Conservation (phyloP, 2,329 filamentous ascomycete genomes). For the Aspergillus phoenicis region DNA sequence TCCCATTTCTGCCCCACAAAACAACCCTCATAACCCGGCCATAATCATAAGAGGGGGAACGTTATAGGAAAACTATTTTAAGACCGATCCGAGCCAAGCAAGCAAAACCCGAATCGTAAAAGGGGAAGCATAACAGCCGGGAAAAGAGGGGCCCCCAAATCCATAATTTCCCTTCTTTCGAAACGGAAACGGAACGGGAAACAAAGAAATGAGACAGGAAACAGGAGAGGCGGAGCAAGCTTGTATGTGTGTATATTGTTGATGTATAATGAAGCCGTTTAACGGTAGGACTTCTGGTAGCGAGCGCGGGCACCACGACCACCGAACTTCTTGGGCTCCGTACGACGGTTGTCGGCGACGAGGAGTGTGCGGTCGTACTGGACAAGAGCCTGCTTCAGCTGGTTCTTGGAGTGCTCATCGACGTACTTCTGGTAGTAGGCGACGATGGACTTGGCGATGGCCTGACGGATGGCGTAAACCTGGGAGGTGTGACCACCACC, state of each 20-base stretch:
- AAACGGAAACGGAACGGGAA: no score
- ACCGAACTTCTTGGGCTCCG: slow-evolving; percentile 94
- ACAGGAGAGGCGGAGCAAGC: slow-evolving; percentile 21
- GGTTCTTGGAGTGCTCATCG: slow-evolving; percentile 99
- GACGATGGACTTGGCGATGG: slow-evolving; percentile 95
- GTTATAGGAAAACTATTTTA: slow-evolving; percentile 13
- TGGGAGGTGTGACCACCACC: slow-evolving; percentile 98
- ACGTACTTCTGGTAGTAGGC: slow-evolving; percentile 99
- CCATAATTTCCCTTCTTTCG: no score
- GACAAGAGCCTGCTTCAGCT: slow-evolving; percentile 94
- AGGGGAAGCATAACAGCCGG: background rate
- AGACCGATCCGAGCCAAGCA: slow-evolving; percentile 4
- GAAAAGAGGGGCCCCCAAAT: no score
- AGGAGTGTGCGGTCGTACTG: slow-evolving; percentile 96
- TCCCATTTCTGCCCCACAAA: slow-evolving; percentile 5
- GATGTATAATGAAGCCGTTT: slow-evolving; percentile 47
- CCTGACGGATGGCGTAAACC: slow-evolving; percentile 98
- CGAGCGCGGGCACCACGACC: slow-evolving; percentile 88
- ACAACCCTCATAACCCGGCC: background rate
- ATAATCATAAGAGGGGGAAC: background rate
- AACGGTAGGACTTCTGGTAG: slow-evolving; percentile 99
- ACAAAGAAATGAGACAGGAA: slow-evolving; percentile 9
- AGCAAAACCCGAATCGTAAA: slow-evolving; percentile 9
- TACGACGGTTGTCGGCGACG: slow-evolving; percentile 98
- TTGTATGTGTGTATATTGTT: no score